These are phyloP conservation scores for Tuber brumale DNA, from an alignment of 495 filamentous ascomycete species.

Conservation along the genomic window DNA sequence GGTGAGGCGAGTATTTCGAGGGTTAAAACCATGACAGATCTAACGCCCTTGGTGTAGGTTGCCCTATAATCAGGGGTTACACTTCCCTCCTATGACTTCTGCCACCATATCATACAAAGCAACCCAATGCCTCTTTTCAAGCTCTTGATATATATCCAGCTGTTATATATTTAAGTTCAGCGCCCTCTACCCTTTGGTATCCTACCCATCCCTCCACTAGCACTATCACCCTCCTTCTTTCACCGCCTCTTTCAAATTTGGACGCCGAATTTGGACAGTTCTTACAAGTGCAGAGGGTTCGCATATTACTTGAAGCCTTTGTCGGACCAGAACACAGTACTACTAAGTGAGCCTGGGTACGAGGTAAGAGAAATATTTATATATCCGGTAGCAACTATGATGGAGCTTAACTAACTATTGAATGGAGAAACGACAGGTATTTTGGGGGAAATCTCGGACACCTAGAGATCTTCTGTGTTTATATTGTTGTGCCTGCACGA, in stretches of 20 bases:
- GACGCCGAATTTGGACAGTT: background rate
- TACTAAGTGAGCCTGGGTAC: background rate
- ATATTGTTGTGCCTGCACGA: background rate
- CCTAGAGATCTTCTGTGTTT: background rate
- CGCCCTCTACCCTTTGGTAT: background rate
- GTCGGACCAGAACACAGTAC: background rate
- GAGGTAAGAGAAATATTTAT: background rate
- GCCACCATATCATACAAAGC: background rate
- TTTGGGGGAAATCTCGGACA: background rate
- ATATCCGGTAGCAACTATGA: background rate
- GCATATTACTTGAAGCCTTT: background rate
- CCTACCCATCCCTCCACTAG: background rate
- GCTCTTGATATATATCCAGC: background rate
- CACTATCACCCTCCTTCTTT: background rate
- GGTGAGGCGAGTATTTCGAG: background rate
- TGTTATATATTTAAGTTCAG: background rate
- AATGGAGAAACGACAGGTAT: background rate
- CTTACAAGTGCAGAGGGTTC: background rate
- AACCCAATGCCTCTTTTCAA: background rate
- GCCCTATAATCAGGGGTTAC: background rate
- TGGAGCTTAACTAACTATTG: background rate
- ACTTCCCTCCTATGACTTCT: background rate
- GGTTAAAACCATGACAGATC: background rate
- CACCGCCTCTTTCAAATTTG: background rate
- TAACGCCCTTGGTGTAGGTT: too few species aligned